Evolutionary conservation across 2,329 filamentous ascomycete species (phyloP).

Genomic region (Xenosphaeropsis pyriputrescens): DNA sequence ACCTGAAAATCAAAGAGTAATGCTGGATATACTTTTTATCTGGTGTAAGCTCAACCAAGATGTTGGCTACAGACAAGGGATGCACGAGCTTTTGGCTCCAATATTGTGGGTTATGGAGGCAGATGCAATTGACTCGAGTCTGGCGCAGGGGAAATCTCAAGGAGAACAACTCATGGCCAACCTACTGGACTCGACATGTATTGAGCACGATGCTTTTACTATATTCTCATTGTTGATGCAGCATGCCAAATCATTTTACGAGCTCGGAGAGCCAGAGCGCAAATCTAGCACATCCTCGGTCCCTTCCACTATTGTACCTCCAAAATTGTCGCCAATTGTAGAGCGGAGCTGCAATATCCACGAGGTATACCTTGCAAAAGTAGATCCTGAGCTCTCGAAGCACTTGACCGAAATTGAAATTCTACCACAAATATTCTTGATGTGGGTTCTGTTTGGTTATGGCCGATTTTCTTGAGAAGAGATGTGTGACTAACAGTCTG

Average conservation of each 20-base stretch:
- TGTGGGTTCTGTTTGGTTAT: constrained; percentile 37
- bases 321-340: constrained; percentile 57
- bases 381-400: constrained; percentile 69
- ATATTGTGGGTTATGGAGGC: constrained; percentile 72
- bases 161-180: constrained; percentile 31
- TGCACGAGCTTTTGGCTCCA: constrained; percentile 91
- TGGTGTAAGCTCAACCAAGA: constrained; percentile 87
- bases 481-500: constrained; percentile 1
- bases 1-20: constrained; percentile 59
- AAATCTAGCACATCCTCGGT: constrained; percentile 17
- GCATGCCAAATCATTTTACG: constrained; percentile 73
- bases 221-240: constrained; percentile 84
- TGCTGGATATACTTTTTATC: constrained; percentile 83
- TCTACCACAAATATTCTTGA: constrained; percentile 90
- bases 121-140: constrained; percentile 51
- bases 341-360: constrained; percentile 78
- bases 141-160: constrained; percentile 1
- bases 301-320: constrained; percentile 6
- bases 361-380: constrained; percentile 59
- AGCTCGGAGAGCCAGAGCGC: constrained; percentile 30
- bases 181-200: constrained; percentile 54
- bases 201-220: constrained; percentile 85
- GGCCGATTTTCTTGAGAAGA: neutral
- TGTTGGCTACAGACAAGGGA: constrained; percentile 87
- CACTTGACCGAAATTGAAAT: constrained; percentile 78